A percentile compares a stretch with the other conserved stretches of the same genome.
These are phyloP conservation scores for Aspergillus campestris DNA, from an alignment of 495 filamentous ascomycete species.

Conservation along the genomic window DNA sequence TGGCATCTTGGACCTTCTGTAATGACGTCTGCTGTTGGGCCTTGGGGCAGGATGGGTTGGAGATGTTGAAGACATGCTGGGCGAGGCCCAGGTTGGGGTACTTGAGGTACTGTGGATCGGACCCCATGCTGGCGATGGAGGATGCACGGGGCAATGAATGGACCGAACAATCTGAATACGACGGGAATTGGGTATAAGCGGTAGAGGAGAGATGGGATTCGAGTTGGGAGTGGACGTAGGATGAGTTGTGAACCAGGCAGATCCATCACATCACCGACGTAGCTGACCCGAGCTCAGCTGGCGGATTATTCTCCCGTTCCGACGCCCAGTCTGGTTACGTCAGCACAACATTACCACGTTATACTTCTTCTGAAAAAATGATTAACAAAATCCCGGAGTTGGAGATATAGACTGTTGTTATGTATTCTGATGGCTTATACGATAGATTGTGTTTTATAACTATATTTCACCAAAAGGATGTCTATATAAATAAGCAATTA, in stretches of 20 bases:
- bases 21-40: constrained; percentile 61
- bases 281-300: constrained; percentile 38
- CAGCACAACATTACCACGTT: too few species aligned
- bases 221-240: constrained; percentile 11
- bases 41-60: constrained; percentile 70
- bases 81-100: constrained; percentile 87
- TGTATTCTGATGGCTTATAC: too few species aligned
- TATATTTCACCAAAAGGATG: too few species aligned
- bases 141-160: constrained; percentile 1
- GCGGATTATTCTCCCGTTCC: constrained; percentile 30
- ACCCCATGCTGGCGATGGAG: constrained; percentile 62
- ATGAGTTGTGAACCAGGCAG: constrained; percentile 12
- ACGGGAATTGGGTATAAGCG: constrained; percentile 4
- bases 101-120: constrained; percentile 93
- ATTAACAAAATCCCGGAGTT: too few species aligned
- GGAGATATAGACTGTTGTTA: too few species aligned
- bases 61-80: constrained; percentile 95
- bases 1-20: constrained; percentile 85
- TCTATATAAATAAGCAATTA: too few species aligned
- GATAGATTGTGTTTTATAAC: too few species aligned
- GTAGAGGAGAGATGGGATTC: constrained; percentile 9
- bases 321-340: not conserved
- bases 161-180: too few species aligned
- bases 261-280: constrained; percentile 27
- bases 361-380: too few species aligned